Conservation (phyloP, 345 rosid genomes). For the Dimocarpus longan region DNA sequence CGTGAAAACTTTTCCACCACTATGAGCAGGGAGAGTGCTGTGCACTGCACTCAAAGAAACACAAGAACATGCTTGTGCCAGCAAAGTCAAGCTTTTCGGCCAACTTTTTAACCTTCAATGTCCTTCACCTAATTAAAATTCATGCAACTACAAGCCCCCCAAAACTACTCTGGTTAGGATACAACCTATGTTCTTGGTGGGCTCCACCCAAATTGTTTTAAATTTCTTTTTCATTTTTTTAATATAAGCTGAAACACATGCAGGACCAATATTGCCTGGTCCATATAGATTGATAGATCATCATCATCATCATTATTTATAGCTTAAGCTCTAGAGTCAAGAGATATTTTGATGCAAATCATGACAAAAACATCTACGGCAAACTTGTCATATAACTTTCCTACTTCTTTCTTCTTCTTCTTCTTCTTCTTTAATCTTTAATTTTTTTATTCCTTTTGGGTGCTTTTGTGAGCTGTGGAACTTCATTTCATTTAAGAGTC, state of each 20-base stretch:
- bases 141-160: constrained; percentile 35
- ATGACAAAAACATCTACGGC: constrained; percentile 14
- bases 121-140: constrained; percentile 22
- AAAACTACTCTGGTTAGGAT: not conserved
- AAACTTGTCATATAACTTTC: constrained; percentile 7
- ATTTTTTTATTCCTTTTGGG: not conserved
- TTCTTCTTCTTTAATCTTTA: not conserved
- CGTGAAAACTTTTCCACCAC: constrained; percentile 36
- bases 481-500: constrained; percentile 50
- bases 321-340: constrained; percentile 24
- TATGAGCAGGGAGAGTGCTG: constrained; percentile 70
- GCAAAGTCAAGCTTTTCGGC: constrained; percentile 96
- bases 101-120: constrained; percentile 29
- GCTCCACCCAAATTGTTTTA: constrained; percentile 32
- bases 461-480: constrained; percentile 31
- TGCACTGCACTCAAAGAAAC: constrained; percentile 76
- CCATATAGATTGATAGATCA: constrained; percentile 26
- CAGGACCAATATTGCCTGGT: constrained; percentile 20
- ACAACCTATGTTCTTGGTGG: constrained; percentile 27
- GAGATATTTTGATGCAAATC: constrained; percentile 29
- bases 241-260: constrained; percentile 20
- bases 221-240: constrained; percentile 11
- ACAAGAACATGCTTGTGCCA: constrained; percentile 50
- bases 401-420: not conserved
- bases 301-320: constrained; percentile 35